Evolutionary conservation across 2,329 filamentous ascomycete species (phyloP).

Genomic region (Dactylellina haptotyla): DNA sequence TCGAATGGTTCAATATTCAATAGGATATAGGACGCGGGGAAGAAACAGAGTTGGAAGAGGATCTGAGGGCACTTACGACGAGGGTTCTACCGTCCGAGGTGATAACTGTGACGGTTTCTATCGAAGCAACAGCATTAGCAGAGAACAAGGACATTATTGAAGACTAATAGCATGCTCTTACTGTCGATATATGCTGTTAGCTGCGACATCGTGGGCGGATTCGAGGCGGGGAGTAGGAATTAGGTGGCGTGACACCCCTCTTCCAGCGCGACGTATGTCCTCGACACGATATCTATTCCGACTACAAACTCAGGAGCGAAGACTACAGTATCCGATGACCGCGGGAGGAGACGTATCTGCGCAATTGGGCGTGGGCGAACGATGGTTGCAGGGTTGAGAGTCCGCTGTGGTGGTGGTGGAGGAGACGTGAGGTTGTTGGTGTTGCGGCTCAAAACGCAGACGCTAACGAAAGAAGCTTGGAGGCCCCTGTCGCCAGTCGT

Average conservation of each 20-base stretch:
- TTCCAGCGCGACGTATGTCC: slow-evolving; percentile 1
- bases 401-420: background rate
- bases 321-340: background rate
- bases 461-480: background rate
- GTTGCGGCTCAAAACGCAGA: slow-evolving; percentile 40
- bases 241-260: slow-evolving; percentile 1
- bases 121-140: background rate
- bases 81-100: slow-evolving; percentile 91
- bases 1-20: slow-evolving; percentile 6
- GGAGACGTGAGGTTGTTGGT: background rate
- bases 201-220: slow-evolving; percentile 37
- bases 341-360: background rate
- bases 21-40: background rate
- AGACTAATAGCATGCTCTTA: too few relatives aligned
- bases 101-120: slow-evolving; percentile 90
- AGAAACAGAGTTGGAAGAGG: background rate
- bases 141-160: background rate
- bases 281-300: background rate
- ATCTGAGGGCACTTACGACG: slow-evolving; percentile 61
- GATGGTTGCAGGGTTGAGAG: background rate
- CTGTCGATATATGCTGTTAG: slow-evolving; percentile 50
- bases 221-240: background rate
- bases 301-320: background rate
- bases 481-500: slow-evolving; percentile 20
- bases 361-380: background rate